Conservation (phyloP, 2,329 filamentous ascomycete species). For the Aspergillus cejpii region DNA sequence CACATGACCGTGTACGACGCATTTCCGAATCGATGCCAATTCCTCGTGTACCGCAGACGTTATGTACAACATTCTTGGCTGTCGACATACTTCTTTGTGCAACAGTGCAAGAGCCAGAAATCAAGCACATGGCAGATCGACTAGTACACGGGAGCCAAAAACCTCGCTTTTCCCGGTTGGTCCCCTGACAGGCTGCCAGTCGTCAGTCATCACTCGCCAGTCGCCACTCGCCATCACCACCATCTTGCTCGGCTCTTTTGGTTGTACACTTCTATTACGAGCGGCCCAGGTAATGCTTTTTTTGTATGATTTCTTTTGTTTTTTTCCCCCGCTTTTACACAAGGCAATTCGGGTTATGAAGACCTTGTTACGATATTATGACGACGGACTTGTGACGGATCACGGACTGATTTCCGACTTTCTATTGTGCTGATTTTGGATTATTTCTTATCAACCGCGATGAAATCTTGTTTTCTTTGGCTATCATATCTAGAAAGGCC, state of each 20-base stretch:
- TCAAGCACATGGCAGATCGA: background rate
- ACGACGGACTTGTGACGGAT: constrained; percentile 5
- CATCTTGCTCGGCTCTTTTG: background rate
- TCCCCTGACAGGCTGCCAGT: too few relatives aligned
- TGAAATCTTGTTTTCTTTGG: background rate
- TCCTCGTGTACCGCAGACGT: background rate
- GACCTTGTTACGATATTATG: constrained; percentile 9
- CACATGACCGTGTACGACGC: constrained; percentile 1
- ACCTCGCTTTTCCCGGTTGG: too few relatives aligned
- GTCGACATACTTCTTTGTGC: constrained; percentile 1
- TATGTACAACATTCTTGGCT: constrained; percentile 7
- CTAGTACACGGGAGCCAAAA: background rate
- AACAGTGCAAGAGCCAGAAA: too few relatives aligned
- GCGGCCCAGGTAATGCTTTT: background rate
- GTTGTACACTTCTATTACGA: background rate
- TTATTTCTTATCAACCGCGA: background rate
- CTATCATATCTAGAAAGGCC: background rate
- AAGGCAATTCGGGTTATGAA: background rate
- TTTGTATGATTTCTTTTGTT: too few relatives aligned
- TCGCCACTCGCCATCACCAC: too few relatives aligned
- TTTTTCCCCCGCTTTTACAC: constrained; percentile 1
- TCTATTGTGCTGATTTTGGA: background rate
- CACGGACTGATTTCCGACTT: background rate
- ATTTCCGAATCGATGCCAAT: background rate
- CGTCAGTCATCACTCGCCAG: too few relatives aligned